Evolutionary conservation across 768 basidiomycete genomes (phyloP).

Genomic region (Boletus reticuloceps): DNA sequence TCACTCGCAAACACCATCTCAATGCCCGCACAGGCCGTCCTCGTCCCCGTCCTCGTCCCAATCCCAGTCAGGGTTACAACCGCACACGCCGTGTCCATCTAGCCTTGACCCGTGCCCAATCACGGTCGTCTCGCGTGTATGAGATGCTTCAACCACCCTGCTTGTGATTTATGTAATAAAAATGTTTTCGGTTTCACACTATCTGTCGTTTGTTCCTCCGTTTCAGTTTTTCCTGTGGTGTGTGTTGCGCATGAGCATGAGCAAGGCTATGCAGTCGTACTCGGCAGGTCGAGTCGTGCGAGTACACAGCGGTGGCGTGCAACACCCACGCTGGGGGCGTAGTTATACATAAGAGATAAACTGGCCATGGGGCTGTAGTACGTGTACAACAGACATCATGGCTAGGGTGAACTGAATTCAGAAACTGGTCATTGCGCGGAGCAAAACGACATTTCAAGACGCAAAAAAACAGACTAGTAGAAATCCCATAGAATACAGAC

Average conservation of each 20-base stretch:
- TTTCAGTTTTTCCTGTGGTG: background rate
- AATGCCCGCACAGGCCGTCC: background rate
- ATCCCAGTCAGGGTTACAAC: background rate
- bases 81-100: background rate
- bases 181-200: background rate
- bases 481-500: too few relatives aligned
- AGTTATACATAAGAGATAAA: too few relatives aligned
- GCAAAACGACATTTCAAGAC: background rate
- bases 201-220: too few relatives aligned
- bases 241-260: background rate
- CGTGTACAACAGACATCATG: too few relatives aligned
- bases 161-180: background rate
- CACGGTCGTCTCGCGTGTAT: conserved; percentile 14
- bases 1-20: background rate
- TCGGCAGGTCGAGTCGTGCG: background rate
- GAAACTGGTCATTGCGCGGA: too few relatives aligned
- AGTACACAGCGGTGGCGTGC: background rate
- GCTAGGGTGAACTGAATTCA: too few relatives aligned
- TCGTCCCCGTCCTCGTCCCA: background rate
- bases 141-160: background rate
- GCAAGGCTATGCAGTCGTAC: background rate
- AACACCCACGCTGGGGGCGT: too few relatives aligned
- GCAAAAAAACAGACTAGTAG: background rate
- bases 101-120: conserved; percentile 10
- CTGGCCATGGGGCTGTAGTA: too few relatives aligned